These are phyloP conservation scores for Leccinum boreale DNA, from an alignment of 768 basidiomycete genomes.

Conservation along the genomic window DNA sequence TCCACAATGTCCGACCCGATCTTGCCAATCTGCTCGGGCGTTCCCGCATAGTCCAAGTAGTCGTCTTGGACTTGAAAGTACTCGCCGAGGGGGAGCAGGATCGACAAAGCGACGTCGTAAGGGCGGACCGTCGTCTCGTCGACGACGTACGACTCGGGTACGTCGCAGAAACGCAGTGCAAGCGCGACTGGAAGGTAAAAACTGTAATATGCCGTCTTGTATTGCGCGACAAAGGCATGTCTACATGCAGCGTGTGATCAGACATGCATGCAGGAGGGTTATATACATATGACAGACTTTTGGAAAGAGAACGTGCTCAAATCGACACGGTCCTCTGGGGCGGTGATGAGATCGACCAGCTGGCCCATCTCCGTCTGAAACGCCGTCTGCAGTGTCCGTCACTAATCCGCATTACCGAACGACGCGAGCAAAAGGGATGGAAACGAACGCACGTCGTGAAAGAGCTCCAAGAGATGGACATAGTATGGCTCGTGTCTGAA, in stretches of 20 bases:
- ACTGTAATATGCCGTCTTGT: slow-evolving; percentile 60
- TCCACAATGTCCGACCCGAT: slow-evolving; percentile 97
- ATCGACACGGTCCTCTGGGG: not conserved
- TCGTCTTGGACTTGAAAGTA: slow-evolving; percentile 53
- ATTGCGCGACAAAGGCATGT: not conserved
- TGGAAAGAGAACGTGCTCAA: slow-evolving; percentile 1
- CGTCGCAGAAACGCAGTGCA: slow-evolving; percentile 1
- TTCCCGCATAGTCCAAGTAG: slow-evolving; percentile 91
- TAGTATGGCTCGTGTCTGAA: slow-evolving; percentile 82
- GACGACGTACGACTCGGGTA: slow-evolving; percentile 31
- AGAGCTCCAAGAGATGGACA: slow-evolving; percentile 84
- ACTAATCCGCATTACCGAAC: not conserved
- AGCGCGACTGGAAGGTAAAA: slow-evolving; percentile 5
- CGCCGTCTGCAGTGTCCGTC: not conserved
- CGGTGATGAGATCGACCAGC: not conserved
- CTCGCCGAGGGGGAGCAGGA: slow-evolving; percentile 2
- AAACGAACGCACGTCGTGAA: slow-evolving; percentile 65
- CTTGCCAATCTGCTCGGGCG: slow-evolving; percentile 92
- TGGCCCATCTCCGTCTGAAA: slow-evolving; percentile 4
- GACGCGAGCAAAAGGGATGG: not conserved
- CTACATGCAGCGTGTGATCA: not conserved
- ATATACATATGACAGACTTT: not conserved
- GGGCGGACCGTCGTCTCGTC: slow-evolving; percentile 30
- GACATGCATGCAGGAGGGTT: not conserved
- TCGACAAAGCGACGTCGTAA: not conserved